Evolutionary conservation across 1,139 yeast genomes (phyloP), one percentile per base, ranked within the genome.

Genomic region (Kluyveromyces sp.): DNA sequence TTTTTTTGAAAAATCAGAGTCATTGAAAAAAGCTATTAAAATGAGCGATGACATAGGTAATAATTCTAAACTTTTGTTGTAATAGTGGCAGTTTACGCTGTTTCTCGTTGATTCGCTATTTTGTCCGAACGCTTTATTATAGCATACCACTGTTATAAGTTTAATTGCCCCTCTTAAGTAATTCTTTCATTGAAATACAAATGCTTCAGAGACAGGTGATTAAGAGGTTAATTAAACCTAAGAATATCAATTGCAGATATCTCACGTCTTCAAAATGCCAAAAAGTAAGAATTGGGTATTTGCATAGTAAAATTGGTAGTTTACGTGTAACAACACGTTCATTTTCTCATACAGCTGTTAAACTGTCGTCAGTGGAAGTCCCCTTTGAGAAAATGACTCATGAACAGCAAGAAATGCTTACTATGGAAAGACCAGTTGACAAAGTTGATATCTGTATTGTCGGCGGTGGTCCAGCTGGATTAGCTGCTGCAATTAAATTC

Each of bases 381-480:
- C 57, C 63, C 3, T 66, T 65, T 38, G 57, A 57, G 5, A 65
- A 69, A 8, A 53, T 72, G 54, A 67, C 69, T 42, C 72, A 68
- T 33, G 85, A 78, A 30, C 71, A 73, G 45, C 67, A 67, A 49
- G 77, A 65, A 33, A 52, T 69, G 3, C 66, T 81, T 39, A 67
- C 67, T 2, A 81, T 76, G 52, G 89, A 83, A 52, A 72, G 97
- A 49, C 95, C 85, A 7, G 77, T 74, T 5, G 97, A 92, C 58
- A 75, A 77, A 34, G 96, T 88, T 15, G 98, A 92, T 64, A 95
- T 92, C 25, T 86, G 95, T 59, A 88, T 92, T 42, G 96, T 92
- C 1, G 98, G 98, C 36, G 98, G 95, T 38, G 98, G 98, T 0
- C 97, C 97, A 3, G 95, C 97, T 1, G 98, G 98, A 7, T 72